phyloP scores from a whole-genome alignment of 1,284 basidiomycete species.

The Puccinia coronata region DNA sequence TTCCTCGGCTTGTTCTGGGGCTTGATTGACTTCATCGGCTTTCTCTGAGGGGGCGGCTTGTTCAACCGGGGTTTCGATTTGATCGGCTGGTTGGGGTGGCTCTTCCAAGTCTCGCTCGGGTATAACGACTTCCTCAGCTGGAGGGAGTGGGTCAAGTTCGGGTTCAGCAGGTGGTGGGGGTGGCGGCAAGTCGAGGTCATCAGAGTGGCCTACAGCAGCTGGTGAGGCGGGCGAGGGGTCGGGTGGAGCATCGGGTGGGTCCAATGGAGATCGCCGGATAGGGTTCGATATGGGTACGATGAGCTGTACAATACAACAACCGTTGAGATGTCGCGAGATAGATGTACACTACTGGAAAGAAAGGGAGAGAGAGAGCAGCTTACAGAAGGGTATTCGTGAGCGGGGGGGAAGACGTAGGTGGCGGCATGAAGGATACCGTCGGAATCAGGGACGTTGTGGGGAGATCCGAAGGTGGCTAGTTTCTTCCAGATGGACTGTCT shows the following conservation, averaged over 20 bases:
- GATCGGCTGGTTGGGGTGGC: neutral
- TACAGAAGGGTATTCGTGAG: conserved; percentile 44
- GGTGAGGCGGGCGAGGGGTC: conserved; percentile 12
- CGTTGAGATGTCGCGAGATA: neutral
- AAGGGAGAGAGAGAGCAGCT: neutral
- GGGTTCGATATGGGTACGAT: neutral
- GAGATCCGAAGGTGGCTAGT: conserved; percentile 36
- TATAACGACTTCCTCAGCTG: neutral
- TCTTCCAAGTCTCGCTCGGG: neutral
- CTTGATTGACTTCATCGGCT: neutral
- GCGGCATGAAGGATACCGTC: conserved; percentile 10
- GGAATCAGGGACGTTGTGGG: conserved; percentile 25
- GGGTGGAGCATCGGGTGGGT: neutral
- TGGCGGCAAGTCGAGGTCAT: neutral
- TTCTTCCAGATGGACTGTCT: conserved; percentile 41
- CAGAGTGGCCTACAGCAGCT: conserved; percentile 10
- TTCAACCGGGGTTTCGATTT: neutral
- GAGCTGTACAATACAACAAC: neutral
- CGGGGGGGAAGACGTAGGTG: conserved; percentile 46
- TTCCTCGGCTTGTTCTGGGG: neutral
- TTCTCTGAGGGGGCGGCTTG: neutral
- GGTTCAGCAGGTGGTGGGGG: conserved; percentile 3
- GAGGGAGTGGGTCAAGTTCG: conserved; percentile 16
- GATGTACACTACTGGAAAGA: neutral
- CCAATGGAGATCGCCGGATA: neutral